Conservation (phyloP, 371 early-diverging fungal genomes). For the Zopfochytrium polystomum region DNA sequence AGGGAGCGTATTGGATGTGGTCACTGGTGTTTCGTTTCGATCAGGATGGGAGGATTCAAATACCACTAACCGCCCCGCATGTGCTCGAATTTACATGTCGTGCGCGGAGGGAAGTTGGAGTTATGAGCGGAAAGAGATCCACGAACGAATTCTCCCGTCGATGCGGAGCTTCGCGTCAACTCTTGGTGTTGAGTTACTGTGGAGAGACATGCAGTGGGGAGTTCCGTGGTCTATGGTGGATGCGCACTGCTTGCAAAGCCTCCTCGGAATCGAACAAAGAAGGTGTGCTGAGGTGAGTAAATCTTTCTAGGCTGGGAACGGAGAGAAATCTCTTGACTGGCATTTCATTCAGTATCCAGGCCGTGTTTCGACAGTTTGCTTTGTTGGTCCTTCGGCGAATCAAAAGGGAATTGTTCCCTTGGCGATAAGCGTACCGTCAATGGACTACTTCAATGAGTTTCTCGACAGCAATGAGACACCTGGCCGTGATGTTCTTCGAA, state of each 20-base stretch:
- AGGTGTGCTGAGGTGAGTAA: no score
- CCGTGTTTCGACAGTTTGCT: no score
- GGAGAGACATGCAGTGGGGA: constrained; percentile 24
- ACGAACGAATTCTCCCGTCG: constrained; percentile 2
- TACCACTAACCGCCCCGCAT: no score
- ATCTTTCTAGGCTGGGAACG: no score
- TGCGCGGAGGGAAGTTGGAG: constrained; percentile 8
- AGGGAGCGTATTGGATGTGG: constrained; percentile 17
- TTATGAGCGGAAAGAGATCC: constrained; percentile 11
- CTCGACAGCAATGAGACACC: neutral
- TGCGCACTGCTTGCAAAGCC: constrained; percentile 2
- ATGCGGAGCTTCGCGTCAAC: constrained; percentile 7
- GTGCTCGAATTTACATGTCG: constrained; percentile 13
- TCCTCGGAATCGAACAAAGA: neutral
- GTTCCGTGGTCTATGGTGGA: constrained; percentile 8
- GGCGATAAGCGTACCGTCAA: neutral
- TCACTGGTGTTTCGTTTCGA: constrained; percentile 14
- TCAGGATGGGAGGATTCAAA: constrained; percentile 18
- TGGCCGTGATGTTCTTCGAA: neutral
- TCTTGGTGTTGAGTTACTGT: constrained; percentile 17
- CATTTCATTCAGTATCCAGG: no score
- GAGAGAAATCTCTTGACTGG: no score
- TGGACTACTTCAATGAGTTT: neutral
- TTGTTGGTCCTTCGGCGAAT: no score
- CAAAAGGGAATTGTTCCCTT: no score